Base-by-base conservation (phyloP, 768 basidiomycete species). In the Leccinellum albellum region DNA sequence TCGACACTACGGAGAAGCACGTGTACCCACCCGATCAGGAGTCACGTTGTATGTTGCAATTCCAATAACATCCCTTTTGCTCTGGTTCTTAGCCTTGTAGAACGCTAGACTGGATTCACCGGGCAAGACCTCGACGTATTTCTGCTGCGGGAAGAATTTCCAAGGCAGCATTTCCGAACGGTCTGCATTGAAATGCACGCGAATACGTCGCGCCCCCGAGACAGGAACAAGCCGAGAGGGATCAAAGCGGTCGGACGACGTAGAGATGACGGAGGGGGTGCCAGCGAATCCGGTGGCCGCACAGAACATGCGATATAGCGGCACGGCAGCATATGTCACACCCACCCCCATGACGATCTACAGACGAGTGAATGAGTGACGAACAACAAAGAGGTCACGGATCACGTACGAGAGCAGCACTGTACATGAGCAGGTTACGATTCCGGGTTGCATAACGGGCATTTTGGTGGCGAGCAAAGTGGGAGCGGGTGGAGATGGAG, bases 1-100 rank as follows among this genome's bases (percentile, higher is more conserved):
- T 20, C 12, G 40, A 15, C 12, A 29, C 15, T n/a, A 37, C 32
- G 5, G 15, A 33, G 23, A 40, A 20, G 40, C 7, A 28, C 26
- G 15, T 1, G 12, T 7, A 76, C 88, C 47, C 67, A 97, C 96
- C 72, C 95, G 82, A 69, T 93, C 91, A n/a, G 97, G 97, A 0
- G 95, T 96, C 60, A 98, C 96, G 73, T 98, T 99, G 71, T 99
- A 99, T 6, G 97, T 98, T 32, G 95, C 96, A 70, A 99, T 98
- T 1, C 97, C 97, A 66, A 99, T 95, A 53, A 99, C 84, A 69
- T 98, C 97, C 62, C 88, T 78, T 49, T 85, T 76, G 10, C 90
- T 87, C 49, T 77, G 82, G 66, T 99, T 99, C 74, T 82, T 91
- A 7, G 96, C 96, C 49, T 82, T 92, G 73, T 98, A 99, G 70